phyloP scores from a whole-genome alignment of 2,329 filamentous ascomycete genomes.

The Colletotrichum siamense region DNA sequence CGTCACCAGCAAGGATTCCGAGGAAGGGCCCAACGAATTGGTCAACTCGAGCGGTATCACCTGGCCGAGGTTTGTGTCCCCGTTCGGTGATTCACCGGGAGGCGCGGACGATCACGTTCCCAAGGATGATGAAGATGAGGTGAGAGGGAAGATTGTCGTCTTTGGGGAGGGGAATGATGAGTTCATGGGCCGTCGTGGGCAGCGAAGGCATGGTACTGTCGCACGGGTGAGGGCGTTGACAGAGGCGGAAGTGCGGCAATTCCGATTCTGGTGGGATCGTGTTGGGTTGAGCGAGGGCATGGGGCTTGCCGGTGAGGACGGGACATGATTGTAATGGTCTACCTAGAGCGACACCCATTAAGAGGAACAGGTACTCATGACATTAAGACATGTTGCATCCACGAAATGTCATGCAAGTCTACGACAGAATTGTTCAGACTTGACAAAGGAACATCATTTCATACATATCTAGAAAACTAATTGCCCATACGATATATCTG shows the following conservation, averaged over 20 bases:
- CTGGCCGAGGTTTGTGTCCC: conserved; percentile 51
- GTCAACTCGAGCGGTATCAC: conserved; percentile 23
- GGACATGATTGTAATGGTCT: neutral
- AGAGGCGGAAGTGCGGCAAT: conserved; percentile 51
- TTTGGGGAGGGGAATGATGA: conserved; percentile 69
- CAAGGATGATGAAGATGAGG: conserved; percentile 9
- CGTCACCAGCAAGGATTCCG: conserved; percentile 16
- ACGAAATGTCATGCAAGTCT: neutral
- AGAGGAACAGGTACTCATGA: neutral
- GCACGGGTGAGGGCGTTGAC: conserved; percentile 48
- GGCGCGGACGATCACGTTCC: neutral
- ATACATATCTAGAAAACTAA: conserved; percentile 8
- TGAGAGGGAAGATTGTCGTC: conserved; percentile 48
- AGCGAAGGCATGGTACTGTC: conserved; percentile 44
- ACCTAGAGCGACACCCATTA: neutral
- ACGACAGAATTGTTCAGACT: neutral
- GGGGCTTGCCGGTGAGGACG: conserved; percentile 24
- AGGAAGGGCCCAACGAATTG: conserved; percentile 6
- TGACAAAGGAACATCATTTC: conserved; percentile 19
- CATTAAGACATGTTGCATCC: neutral
- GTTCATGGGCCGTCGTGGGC: conserved; percentile 35
- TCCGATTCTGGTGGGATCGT: conserved; percentile 66
- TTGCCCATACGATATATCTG: neutral
- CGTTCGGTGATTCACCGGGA: conserved; percentile 31
- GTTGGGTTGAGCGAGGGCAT: conserved; percentile 52